phyloP scores from a whole-genome alignment of 2,329 filamentous ascomycete genomes.

The Pyrenophora tritici-repentis region DNA sequence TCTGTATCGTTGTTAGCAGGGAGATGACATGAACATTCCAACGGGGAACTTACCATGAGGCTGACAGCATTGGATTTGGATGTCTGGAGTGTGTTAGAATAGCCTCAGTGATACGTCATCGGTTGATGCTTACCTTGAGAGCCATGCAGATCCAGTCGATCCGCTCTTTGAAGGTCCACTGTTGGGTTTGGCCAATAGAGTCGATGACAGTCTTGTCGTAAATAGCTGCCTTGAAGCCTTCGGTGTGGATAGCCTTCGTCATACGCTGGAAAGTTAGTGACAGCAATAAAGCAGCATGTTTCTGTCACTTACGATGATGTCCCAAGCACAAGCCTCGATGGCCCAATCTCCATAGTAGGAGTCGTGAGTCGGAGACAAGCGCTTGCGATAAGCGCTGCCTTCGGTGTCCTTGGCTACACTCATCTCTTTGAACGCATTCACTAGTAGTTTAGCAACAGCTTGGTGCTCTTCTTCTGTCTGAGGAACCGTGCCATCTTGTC shows the following conservation, averaged over 20 bases:
- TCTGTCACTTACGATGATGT: slow-evolving; percentile 8
- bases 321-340: slow-evolving; percentile 19
- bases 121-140: slow-evolving; percentile 6
- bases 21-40: neutral
- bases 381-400: slow-evolving; percentile 16
- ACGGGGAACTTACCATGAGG: slow-evolving; percentile 12
- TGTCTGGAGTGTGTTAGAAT: slow-evolving; percentile 1
- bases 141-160: slow-evolving; percentile 16
- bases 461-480: slow-evolving; percentile 9
- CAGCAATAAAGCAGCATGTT: neutral
- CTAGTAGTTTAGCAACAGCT: neutral
- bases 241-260: slow-evolving; percentile 11
- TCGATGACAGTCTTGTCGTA: slow-evolving; percentile 14
- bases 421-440: slow-evolving; percentile 16
- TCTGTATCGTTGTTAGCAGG: slow-evolving; percentile 9
- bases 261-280: slow-evolving; percentile 3
- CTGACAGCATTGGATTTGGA: slow-evolving; percentile 15
- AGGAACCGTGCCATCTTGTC: slow-evolving; percentile 11
- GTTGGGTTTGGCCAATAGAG: slow-evolving; percentile 15
- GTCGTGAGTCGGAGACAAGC: slow-evolving; percentile 6
- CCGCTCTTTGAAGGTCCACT: slow-evolving; percentile 18
- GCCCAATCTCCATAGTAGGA: slow-evolving; percentile 15
- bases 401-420: slow-evolving; percentile 4
- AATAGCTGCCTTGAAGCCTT: slow-evolving; percentile 15
- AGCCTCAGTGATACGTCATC: neutral